phyloP scores from a whole-genome alignment of 768 basidiomycete species.

The Russula earlei region DNA sequence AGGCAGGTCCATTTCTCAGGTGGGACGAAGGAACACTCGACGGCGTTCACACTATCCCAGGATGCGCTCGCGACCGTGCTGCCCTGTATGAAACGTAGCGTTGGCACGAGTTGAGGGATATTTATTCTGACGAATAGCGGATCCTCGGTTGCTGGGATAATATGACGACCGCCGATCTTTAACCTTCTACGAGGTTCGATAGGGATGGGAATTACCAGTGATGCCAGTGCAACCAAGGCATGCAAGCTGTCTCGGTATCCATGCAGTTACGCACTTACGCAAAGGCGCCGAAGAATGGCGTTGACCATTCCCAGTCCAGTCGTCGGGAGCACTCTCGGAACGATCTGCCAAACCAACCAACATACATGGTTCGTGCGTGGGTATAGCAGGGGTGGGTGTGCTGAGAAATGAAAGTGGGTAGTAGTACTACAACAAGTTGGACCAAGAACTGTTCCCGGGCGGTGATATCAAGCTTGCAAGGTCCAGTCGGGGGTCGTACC shows the following conservation, averaged over 20 bases:
- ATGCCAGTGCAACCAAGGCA: neutral
- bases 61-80: neutral
- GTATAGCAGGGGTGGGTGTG: too few species aligned
- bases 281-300: too few species aligned
- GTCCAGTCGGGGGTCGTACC: neutral
- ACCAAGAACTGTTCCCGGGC: too few species aligned
- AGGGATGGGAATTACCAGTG: neutral
- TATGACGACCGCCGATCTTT: conserved; percentile 7
- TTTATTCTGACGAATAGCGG: neutral
- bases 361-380: too few species aligned
- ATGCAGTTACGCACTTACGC: neutral
- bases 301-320: too few species aligned
- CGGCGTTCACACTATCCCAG: neutral
- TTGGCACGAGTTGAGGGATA: neutral
- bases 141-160: neutral
- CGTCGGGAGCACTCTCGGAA: too few species aligned
- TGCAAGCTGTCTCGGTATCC: neutral
- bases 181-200: neutral
- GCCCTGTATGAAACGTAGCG: neutral
- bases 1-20: neutral
- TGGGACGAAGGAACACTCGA: neutral
- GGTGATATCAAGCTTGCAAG: too few species aligned
- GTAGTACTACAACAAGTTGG: too few species aligned
- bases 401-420: too few species aligned
- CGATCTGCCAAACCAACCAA: too few species aligned